Base-by-base conservation (phyloP, 176 grass and related monocot species). In the Triticum turgidum region DNA sequence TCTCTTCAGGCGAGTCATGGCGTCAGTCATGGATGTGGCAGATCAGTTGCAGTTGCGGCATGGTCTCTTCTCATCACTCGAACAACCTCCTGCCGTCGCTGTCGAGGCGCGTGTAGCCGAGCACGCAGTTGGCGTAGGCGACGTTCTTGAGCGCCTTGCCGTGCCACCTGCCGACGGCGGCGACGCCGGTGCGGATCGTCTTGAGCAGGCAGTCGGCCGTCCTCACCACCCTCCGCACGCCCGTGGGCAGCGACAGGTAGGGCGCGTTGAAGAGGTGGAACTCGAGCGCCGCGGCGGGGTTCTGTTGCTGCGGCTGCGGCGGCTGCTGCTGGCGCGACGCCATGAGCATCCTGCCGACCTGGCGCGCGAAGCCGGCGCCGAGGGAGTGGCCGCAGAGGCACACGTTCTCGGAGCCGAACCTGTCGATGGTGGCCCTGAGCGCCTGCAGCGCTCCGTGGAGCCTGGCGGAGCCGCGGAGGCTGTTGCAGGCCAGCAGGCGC, bases 231-330 rank as follows among this genome's bases (percentile, higher is more conserved):
- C 87, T 86, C 49, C 84, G 76, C 9, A 93, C 74, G 25, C 93
- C 91, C 89, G 38, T 87, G 12, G 96, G 91, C 38, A 95, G 87
- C 14, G 96, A 98, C 77, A 92, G 93, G 59, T 94, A 98, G 1
- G 96, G 96, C n/a, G 96, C 89, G 70, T 98, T 98, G 85, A 98
- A 98, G 80, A 98, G 81, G 86, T 92, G 89, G 86, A 85, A 98
- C 72, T 98, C 96, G 3, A 95, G 89, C 65, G 92, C 64, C 67
- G 94, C 82, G 0, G 83, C 49, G 3, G 82, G 52, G 56, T 59
- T 59, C 39, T 35, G 24, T 24, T 56, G 44, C 44, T 12, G 44
- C 11, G 44, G 80, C 17, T 24, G 81, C 22, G 18, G 34, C 33
- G 13, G 80, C 12, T 67, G 87, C 77, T 35, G 83, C 22, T 45